A percentile compares a stretch with the other conserved stretches of the same genome.
Conservation (phyloP, 2,329 filamentous ascomycete species). For the Fonsecaea monophora region DNA sequence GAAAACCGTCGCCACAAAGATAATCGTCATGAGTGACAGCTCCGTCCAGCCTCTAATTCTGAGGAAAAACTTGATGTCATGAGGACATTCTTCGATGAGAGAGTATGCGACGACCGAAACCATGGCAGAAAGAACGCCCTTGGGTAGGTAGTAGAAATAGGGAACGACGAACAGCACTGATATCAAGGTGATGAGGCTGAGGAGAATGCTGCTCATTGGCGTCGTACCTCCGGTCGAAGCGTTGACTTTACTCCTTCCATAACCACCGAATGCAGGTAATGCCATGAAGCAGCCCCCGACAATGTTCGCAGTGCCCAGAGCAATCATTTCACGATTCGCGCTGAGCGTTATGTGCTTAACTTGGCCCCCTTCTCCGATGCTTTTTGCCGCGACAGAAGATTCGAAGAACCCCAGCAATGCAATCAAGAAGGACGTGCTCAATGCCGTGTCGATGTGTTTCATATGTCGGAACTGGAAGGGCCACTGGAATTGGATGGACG, state of each 20-base stretch:
- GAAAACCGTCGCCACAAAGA: slow-evolving; percentile 90
- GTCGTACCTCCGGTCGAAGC: slow-evolving; percentile 88
- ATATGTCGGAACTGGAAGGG: slow-evolving; percentile 80
- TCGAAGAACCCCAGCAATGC: slow-evolving; percentile 98
- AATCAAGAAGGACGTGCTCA: slow-evolving; percentile 92
- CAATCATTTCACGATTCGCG: slow-evolving; percentile 90
- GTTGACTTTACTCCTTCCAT: slow-evolving; percentile 95
- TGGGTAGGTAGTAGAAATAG: slow-evolving; percentile 95
- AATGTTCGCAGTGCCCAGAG: slow-evolving; percentile 88
- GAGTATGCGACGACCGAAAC: slow-evolving; percentile 95
- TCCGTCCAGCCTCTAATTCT: slow-evolving; percentile 86
- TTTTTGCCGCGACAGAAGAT: slow-evolving; percentile 94
- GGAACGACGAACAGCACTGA: slow-evolving; percentile 83
- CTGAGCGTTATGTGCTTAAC: slow-evolving; percentile 83
- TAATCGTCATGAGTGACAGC: slow-evolving; percentile 83
- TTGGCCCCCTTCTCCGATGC: slow-evolving; percentile 70
- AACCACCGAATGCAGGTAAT: slow-evolving; percentile 92
- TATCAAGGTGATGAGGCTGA: slow-evolving; percentile 81
- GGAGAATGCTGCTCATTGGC: slow-evolving; percentile 88
- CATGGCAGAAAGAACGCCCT: slow-evolving; percentile 91
- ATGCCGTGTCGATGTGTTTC: slow-evolving; percentile 80
- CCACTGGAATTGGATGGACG: slow-evolving; percentile 80
- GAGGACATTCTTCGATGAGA: slow-evolving; percentile 91
- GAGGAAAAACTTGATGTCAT: slow-evolving; percentile 89
- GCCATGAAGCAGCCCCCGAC: slow-evolving; percentile 90